These are phyloP conservation scores for Rhizopogon rudus DNA, from an alignment of 768 basidiomycete genomes.

Conservation along the genomic window DNA sequence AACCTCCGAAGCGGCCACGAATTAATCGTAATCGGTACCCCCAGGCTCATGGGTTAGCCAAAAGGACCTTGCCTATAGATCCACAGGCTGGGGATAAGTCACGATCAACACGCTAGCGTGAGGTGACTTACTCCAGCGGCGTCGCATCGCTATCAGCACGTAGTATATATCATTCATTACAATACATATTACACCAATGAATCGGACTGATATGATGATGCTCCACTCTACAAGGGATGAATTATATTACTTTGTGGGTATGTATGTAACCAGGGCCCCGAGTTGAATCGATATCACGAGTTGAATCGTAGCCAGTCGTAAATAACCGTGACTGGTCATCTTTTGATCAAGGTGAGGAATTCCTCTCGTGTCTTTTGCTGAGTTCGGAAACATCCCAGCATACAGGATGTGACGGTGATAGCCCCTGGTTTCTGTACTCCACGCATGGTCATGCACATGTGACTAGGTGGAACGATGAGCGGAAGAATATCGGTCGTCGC, in stretches of 20 bases:
- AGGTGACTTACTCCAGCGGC: not conserved
- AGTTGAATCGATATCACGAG: slow-evolving; percentile 37
- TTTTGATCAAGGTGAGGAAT: slow-evolving; percentile 83
- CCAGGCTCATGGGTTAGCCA: slow-evolving; percentile 42
- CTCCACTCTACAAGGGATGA: slow-evolving; percentile 8
- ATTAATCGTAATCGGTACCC: slow-evolving; percentile 51
- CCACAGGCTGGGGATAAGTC: slow-evolving; percentile 54
- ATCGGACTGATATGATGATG: slow-evolving; percentile 4
- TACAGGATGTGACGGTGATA: slow-evolving; percentile 92
- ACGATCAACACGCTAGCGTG: slow-evolving; percentile 21
- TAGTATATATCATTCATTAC: slow-evolving; percentile 13
- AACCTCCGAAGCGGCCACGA: slow-evolving; percentile 56
- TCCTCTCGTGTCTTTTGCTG: slow-evolving; percentile 98
- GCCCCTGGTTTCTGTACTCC: slow-evolving; percentile 99
- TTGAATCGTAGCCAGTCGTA: slow-evolving; percentile 37
- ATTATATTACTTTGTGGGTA: slow-evolving; percentile 14
- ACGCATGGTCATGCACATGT: slow-evolving; percentile 99
- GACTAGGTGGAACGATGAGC: slow-evolving; percentile 42
- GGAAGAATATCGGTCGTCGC: slow-evolving; percentile 7
- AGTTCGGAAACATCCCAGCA: slow-evolving; percentile 98
- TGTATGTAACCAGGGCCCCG: slow-evolving; percentile 11
- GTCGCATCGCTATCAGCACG: not conserved
- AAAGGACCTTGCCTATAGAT: slow-evolving; percentile 59
- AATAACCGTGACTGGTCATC: slow-evolving; percentile 8
- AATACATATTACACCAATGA: slow-evolving; percentile 12